A percentile compares a stretch with the other conserved stretches of the same genome.
These are phyloP conservation scores for Quercus tomentella DNA, from an alignment of 331 rosid species.

Conservation along the genomic window DNA sequence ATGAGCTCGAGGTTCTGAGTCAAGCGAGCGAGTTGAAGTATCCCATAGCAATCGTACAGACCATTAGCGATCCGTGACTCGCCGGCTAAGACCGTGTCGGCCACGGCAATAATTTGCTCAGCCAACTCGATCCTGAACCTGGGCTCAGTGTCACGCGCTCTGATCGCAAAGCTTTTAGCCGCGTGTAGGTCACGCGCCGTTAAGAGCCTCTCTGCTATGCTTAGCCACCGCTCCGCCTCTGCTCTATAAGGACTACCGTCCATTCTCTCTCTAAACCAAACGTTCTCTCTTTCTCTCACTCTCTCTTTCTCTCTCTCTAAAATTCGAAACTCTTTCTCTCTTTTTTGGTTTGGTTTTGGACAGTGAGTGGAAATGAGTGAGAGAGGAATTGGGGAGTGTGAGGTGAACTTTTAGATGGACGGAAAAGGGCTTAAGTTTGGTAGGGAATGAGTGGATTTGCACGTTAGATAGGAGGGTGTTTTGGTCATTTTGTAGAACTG, in stretches of 20 bases:
- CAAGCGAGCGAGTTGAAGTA: constrained; percentile 56
- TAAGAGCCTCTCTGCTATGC: constrained; percentile 73
- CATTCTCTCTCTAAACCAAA: constrained; percentile 16
- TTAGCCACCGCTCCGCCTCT: constrained; percentile 85
- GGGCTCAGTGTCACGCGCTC: constrained; percentile 85
- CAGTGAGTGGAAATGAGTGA: not conserved
- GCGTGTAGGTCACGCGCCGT: constrained; percentile 76
- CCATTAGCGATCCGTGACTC: constrained; percentile 50
- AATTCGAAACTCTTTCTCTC: not conserved
- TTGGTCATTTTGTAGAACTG: no score
- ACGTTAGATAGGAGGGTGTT: no score
- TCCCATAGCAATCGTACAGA: constrained; percentile 57
- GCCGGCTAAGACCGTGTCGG: constrained; percentile 70
- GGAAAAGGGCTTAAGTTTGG: no score
- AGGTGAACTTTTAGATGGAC: no score
- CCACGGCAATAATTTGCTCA: constrained; percentile 61
- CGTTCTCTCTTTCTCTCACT: not conserved
- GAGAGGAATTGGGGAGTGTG: not conserved
- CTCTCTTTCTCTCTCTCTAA: not conserved
- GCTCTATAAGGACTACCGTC: constrained; percentile 41
- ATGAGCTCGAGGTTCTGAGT: constrained; percentile 64
- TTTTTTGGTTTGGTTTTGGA: not conserved
- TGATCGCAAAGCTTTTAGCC: constrained; percentile 73
- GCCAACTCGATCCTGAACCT: constrained; percentile 53
- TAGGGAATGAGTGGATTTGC: no score